These are phyloP conservation scores for Kodamaea plutei DNA, from an alignment of 1,139 yeast species.

Conservation along the genomic window DNA sequence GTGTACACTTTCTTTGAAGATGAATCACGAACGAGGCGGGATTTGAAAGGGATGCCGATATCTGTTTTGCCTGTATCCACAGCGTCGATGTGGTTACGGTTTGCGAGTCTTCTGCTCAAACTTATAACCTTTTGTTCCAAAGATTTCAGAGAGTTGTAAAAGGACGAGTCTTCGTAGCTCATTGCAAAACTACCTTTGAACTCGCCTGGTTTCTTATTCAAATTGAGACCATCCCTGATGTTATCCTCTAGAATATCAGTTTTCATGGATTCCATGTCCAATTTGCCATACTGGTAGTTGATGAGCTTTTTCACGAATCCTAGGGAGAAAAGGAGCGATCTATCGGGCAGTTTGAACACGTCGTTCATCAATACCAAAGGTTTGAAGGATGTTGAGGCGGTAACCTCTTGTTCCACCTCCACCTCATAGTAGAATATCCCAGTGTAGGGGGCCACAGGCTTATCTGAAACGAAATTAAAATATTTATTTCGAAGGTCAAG, in stretches of 20 bases:
- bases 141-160: conserved; percentile 36
- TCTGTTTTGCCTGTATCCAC: conserved; percentile 32
- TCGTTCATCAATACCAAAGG: conserved; percentile 36
- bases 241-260: conserved; percentile 20
- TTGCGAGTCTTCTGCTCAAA: conserved; percentile 37
- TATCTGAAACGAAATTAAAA: conserved; percentile 35
- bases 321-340: conserved; percentile 30
- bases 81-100: conserved; percentile 24
- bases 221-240: conserved; percentile 15
- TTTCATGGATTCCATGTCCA: conserved; percentile 31
- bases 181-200: conserved; percentile 42
- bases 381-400: conserved; percentile 27
- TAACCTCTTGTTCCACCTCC: conserved; percentile 30
- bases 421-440: conserved; percentile 40
- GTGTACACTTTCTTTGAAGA: conserved; percentile 18
- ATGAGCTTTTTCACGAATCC: conserved; percentile 35
- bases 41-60: conserved; percentile 35
- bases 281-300: conserved; percentile 7
- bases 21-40: conserved; percentile 14
- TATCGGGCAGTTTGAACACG: conserved; percentile 30
- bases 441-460: conserved; percentile 26
- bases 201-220: conserved; percentile 35
- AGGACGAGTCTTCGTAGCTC: conserved; percentile 39
- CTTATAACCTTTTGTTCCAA: conserved; percentile 34
- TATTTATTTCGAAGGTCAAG: conserved; percentile 15